Base-by-base conservation (phyloP, 768 basidiomycete species). In the Auricularia cornea region DNA sequence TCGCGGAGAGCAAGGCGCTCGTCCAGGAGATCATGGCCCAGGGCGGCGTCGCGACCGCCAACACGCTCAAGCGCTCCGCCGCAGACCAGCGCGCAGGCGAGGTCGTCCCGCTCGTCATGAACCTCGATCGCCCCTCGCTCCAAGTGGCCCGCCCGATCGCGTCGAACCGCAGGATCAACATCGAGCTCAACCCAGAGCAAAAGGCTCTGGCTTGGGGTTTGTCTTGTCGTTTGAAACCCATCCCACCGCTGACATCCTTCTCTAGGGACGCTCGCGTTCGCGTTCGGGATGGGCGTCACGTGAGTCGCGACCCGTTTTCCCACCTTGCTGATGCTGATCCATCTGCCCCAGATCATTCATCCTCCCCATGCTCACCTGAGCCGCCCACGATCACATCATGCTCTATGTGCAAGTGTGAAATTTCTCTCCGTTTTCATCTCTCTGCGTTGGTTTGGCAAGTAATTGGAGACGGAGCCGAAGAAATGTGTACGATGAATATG, bases 1-100 rank as follows among this genome's bases (percentile, higher is more conserved):
- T 95, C 51, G 79, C 78, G 33, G 90, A 92, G 69, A 90, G 93
- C 75, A 84, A 84, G 73, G 85, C 84, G 68, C 73, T 95, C 70
- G 90, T 94, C 59, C 81, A 83, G 44, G 80, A 82, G 60, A 73
- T 95, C 66, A 92, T 89, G 70, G 82, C 82, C 1, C 80, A 88
- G 72, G 79, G 87, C 23, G 82, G 65, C 54, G 54, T 26, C 4
- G 16, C 16, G 28, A 57, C 68, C 59, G 68, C 70, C 32, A 65
- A 68, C 64, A 30, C 33, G 12, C 35, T 52, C 64, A 38, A 59
- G 38, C n/a, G 64, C 26, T 2, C 33, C 14, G 28, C 44, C 44
- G 70, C 65, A 32, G 64, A 64, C 23, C 67, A 65, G 31, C 52
- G 68, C 12, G 69, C 59, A 3, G 61, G 62, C 63, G 59, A 64